A percentile compares a stretch with the other conserved stretches of the same genome.
These are phyloP conservation scores for Pisolithus orientalis DNA, from an alignment of 768 basidiomycete genomes.

Conservation along the genomic window DNA sequence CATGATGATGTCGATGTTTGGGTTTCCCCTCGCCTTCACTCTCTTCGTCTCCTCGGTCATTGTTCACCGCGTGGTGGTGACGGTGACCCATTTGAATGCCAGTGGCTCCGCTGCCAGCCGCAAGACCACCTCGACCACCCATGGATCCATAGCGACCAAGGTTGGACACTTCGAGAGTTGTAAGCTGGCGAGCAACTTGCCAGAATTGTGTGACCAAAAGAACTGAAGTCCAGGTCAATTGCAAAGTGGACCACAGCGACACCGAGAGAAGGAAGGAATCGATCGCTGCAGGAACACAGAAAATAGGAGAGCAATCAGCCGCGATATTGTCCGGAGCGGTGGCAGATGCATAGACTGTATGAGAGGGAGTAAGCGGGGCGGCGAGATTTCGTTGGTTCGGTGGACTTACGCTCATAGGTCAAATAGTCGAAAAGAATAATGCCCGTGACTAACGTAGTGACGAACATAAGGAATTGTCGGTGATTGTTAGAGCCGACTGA, in stretches of 20 bases:
- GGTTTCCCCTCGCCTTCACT: constrained; percentile 29
- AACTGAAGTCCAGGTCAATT: constrained; percentile 91
- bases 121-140: constrained; percentile 81
- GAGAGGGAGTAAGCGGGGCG: not conserved
- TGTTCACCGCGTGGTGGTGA: constrained; percentile 38
- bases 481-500: constrained; percentile 90
- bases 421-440: constrained; percentile 81
- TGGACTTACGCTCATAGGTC: constrained; percentile 66
- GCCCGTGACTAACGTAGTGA: constrained; percentile 76
- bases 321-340: constrained; percentile 7
- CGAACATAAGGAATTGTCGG: constrained; percentile 93
- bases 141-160: constrained; percentile 94
- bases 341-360: constrained; percentile 50
- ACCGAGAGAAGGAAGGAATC: constrained; percentile 86
- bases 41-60: constrained; percentile 45
- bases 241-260: constrained; percentile 80
- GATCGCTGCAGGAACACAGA: constrained; percentile 66
- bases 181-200: constrained; percentile 93
- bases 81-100: constrained; percentile 72
- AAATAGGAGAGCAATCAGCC: constrained; percentile 20
- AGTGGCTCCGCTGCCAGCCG: constrained; percentile 26
- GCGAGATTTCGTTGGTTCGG: not conserved
- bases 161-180: constrained; percentile 92
- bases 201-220: constrained; percentile 83
- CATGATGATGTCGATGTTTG: constrained; percentile 42